Evolutionary conservation across 2,329 filamentous ascomycete genomes (phyloP).

Genomic region (Pestalotiopsis sp.): DNA sequence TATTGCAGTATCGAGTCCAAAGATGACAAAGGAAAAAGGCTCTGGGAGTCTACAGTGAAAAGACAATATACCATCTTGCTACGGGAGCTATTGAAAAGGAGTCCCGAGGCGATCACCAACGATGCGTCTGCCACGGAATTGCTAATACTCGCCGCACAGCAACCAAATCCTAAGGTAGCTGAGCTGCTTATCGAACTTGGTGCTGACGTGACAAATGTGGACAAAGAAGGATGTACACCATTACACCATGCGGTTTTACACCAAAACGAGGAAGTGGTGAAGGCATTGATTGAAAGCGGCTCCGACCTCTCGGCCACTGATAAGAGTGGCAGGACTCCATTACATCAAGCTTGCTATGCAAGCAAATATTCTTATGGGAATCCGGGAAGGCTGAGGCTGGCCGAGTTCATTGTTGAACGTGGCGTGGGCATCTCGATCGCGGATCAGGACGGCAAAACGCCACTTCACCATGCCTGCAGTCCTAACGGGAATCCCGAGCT

Average conservation of each 20-base stretch:
- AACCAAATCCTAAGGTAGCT: not conserved
- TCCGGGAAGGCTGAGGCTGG: too few species aligned
- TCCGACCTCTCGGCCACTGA: not conserved
- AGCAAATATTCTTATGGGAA: too few species aligned
- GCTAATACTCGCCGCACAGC: too few species aligned
- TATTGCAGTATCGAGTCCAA: not conserved
- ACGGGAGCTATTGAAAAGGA: not conserved
- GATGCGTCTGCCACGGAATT: too few species aligned
- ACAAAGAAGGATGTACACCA: not conserved
- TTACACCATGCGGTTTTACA: too few species aligned
- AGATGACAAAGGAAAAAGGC: not conserved
- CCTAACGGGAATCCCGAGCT: not conserved
- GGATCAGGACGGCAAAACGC: slow-evolving; percentile 35
- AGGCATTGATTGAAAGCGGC: not conserved
- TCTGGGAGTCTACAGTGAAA: not conserved
- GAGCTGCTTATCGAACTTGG: not conserved
- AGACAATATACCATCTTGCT: not conserved
- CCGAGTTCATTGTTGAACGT: not conserved
- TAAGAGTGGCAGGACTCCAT: not conserved
- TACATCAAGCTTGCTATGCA: too few species aligned
- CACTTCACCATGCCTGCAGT: slow-evolving; percentile 21
- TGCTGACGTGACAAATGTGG: not conserved
- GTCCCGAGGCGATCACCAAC: not conserved
- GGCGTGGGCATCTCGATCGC: slow-evolving; percentile 27
- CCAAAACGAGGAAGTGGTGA: too few species aligned